Percentiles rank a stretch among this genome's conserved stretches.
Conservation (phyloP, 306 rosid genomes). For the Fagus crenata region DNA sequence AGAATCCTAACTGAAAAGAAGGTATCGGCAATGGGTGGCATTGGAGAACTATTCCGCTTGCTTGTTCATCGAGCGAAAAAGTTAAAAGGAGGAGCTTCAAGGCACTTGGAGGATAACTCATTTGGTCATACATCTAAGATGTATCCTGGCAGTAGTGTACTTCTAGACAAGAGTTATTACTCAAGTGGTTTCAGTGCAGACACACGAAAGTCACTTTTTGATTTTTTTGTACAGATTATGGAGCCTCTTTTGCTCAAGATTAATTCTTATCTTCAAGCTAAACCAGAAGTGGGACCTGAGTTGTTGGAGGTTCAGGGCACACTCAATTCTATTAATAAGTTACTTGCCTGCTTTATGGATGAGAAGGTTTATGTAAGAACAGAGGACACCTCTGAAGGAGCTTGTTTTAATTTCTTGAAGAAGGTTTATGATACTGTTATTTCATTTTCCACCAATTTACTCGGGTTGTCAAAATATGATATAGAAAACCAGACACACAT, state of each 20-base stretch:
- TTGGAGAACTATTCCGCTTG: slow-evolving; percentile 64
- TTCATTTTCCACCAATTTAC: slow-evolving; percentile 47
- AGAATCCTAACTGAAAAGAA: slow-evolving; percentile 53
- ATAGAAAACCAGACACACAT: slow-evolving; percentile 27
- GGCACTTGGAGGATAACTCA: slow-evolving; percentile 30
- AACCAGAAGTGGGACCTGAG: slow-evolving; percentile 34
- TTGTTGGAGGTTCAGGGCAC: slow-evolving; percentile 48
- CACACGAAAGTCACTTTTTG: slow-evolving; percentile 60
- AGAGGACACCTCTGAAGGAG: slow-evolving; percentile 71
- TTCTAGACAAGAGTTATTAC: slow-evolving; percentile 29
- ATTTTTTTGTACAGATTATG: slow-evolving; percentile 68
- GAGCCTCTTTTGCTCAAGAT: slow-evolving; percentile 71
- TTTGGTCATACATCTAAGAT: slow-evolving; percentile 22
- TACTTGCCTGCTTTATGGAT: slow-evolving; percentile 70
- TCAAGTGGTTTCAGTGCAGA: slow-evolving; percentile 45
- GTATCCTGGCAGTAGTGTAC: slow-evolving; percentile 23
- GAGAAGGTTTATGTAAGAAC: slow-evolving; percentile 81
- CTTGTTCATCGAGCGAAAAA: slow-evolving; percentile 55
- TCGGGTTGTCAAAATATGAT: slow-evolving; percentile 40
- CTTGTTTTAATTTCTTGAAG: slow-evolving; percentile 70
- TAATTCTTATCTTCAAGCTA: slow-evolving; percentile 33
- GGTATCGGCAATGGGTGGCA: slow-evolving; percentile 54
- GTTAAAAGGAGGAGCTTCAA: slow-evolving; percentile 38
- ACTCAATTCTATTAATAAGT: slow-evolving; percentile 59
- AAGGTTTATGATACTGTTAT: slow-evolving; percentile 51